These are phyloP conservation scores for Coniochaeta sp. DNA, from an alignment of 2,329 filamentous ascomycete species.

Conservation along the genomic window DNA sequence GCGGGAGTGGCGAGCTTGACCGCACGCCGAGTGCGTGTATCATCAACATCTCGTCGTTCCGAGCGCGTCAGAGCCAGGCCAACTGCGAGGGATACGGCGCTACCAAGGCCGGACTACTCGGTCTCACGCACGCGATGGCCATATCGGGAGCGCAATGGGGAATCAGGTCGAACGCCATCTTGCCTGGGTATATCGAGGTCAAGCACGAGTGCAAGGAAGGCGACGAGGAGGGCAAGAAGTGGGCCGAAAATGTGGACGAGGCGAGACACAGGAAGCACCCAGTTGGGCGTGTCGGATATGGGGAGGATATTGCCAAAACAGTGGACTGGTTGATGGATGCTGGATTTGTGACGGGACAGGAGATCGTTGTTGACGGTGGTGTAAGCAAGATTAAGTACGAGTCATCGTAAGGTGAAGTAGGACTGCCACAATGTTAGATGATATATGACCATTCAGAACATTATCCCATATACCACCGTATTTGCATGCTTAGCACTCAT, in stretches of 20 bases:
- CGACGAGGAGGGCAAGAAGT: constrained; percentile 30
- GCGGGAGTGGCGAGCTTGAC: neutral
- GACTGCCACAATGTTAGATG: neutral
- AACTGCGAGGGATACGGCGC: constrained; percentile 41
- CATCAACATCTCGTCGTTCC: constrained; percentile 36
- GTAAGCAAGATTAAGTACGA: constrained; percentile 16
- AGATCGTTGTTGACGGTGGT: constrained; percentile 19
- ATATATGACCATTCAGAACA: neutral
- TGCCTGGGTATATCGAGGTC: constrained; percentile 36
- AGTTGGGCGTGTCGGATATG: constrained; percentile 33
- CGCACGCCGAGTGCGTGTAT: constrained; percentile 29
- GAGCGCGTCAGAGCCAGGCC: constrained; percentile 34
- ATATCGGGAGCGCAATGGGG: constrained; percentile 22
- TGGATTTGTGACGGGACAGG: constrained; percentile 20
- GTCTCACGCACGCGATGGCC: constrained; percentile 28
- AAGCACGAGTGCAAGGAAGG: constrained; percentile 36
- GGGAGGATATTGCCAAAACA: constrained; percentile 35
- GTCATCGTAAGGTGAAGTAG: constrained; percentile 3
- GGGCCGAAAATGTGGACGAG: constrained; percentile 23
- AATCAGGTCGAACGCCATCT: constrained; percentile 29
- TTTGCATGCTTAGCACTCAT: neutral
- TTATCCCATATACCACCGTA: neutral
- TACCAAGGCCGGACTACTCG: constrained; percentile 27
- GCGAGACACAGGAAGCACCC: constrained; percentile 33
- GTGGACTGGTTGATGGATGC: constrained; percentile 25